These are phyloP conservation scores for Leavenworthia alabamica DNA, from an alignment of 345 rosid species.

Conservation along the genomic window DNA sequence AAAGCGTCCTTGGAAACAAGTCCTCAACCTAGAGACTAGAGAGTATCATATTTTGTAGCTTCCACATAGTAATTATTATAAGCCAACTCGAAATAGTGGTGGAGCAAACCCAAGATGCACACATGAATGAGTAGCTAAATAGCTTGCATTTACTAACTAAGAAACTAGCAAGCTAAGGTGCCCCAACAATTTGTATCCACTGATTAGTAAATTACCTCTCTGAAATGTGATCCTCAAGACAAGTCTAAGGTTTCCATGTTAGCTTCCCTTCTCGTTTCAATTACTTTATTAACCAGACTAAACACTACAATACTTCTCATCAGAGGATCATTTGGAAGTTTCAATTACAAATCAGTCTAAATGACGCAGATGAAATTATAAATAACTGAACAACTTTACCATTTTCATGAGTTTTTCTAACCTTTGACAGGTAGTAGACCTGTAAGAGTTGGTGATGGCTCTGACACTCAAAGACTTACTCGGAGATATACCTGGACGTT, in stretches of 20 bases:
- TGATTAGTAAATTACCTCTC: not conserved
- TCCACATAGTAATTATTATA: conserved; percentile 1
- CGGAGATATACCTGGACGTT: not conserved
- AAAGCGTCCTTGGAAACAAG: not conserved
- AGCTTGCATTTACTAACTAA: not conserved
- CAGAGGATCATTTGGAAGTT: not conserved
- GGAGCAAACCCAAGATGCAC: conserved; percentile 9
- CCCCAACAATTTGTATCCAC: not conserved
- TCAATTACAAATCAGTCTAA: not conserved
- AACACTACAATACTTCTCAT: not conserved
- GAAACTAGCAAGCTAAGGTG: not conserved
- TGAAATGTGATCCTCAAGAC: not conserved
- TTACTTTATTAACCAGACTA: not conserved
- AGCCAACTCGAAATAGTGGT: not conserved
- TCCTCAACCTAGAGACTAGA: conserved; percentile 12
- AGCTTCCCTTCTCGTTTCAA: not conserved
- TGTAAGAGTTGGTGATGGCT: not conserved
- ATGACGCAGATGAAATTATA: not conserved
- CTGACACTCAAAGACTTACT: not conserved
- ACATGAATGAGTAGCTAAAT: not conserved
- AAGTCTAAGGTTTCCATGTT: not conserved
- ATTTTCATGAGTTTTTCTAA: not conserved
- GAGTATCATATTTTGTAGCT: conserved; percentile 9
- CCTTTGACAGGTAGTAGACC: not conserved
- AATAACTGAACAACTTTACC: not conserved